Evolutionary conservation across 495 filamentous ascomycete species (phyloP), one percentile per base, ranked within the genome.

Genomic region (Aspergillus carlsbadensis): DNA sequence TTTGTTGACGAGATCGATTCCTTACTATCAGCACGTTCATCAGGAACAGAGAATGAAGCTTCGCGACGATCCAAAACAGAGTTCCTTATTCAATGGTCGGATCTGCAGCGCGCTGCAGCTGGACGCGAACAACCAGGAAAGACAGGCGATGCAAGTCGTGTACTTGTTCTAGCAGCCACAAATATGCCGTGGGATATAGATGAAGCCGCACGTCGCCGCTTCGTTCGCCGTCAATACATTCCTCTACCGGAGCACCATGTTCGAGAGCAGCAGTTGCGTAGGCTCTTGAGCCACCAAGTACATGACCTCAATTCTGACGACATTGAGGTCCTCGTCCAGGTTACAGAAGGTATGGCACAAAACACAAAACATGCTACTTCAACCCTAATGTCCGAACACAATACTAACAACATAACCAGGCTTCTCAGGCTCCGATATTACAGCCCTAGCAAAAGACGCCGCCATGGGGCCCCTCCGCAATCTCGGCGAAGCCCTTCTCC

Each of bases 1-100:
- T 99, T 99, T 60, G 92, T 99, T 6, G 94, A 99, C 64, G 94
- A 99, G 68, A 99, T 99, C 63, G 94, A 99, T 69, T 97, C 94
- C 1, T 74, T 99, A 5, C 79, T 99, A 1, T 95, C 91, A 0
- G 82, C 92, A 2, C 84, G 94, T 20, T 88, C 86, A 7, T 91
- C 91, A 0, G 84, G 82, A 2, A 86, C 91, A 6, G 94, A 99
- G 63, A 87, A 98, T 65, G 94, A 99, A 71, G 89, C 95, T 5
- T 96, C 92, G 7, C 81, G 93, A 36, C 81, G 95, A 22, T 96
- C 96, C 62, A 98, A 99, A 73, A 99, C 94, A 0, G 94, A 99
- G 64, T 99, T 99, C 56, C 70, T 99, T 50, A 96, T 99, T 40
- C 93, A 97, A 65, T 99, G 94, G 94, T 91, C 87, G 43, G 92